phyloP scores from a whole-genome alignment of 192 early-diverging fungal genomes.

The Obelidium mucronatum region DNA sequence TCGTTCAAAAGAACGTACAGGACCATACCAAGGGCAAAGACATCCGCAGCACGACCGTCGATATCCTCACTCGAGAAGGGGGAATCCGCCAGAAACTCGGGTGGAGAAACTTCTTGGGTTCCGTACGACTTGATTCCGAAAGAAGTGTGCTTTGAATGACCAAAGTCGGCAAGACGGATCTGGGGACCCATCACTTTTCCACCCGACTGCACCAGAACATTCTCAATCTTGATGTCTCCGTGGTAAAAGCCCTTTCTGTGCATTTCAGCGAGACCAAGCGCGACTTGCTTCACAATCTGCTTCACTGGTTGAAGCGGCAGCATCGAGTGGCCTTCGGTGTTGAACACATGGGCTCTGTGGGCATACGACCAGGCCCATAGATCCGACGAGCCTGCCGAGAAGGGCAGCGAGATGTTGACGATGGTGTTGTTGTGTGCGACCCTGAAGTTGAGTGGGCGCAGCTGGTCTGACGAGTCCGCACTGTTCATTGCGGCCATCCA shows the following conservation, averaged over 20 bases:
- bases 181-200: background rate
- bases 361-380: conserved; percentile 25
- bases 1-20: conserved; percentile 28
- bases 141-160: conserved; percentile 8
- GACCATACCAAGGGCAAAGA: conserved; percentile 39
- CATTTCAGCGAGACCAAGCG: conserved; percentile 49
- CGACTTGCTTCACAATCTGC: conserved; percentile 55
- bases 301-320: conserved; percentile 20
- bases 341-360: background rate
- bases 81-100: conserved; percentile 23
- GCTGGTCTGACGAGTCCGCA: too few relatives aligned
- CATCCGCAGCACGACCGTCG: conserved; percentile 25
- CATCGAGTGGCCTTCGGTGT: background rate
- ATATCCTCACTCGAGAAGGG: background rate
- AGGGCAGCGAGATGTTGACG: background rate
- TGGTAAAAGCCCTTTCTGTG: conserved; percentile 56
- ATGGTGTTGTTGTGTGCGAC: background rate
- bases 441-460: background rate
- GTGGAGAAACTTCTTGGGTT: conserved; percentile 31
- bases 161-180: conserved; percentile 32
- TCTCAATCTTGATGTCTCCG: conserved; percentile 68
- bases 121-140: conserved; percentile 13
- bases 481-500: background rate
- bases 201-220: conserved; percentile 44
- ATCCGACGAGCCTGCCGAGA: conserved; percentile 20